These are phyloP conservation scores for Aspergillus bombycis DNA, from an alignment of 2,329 filamentous ascomycete species.

Conservation along the genomic window DNA sequence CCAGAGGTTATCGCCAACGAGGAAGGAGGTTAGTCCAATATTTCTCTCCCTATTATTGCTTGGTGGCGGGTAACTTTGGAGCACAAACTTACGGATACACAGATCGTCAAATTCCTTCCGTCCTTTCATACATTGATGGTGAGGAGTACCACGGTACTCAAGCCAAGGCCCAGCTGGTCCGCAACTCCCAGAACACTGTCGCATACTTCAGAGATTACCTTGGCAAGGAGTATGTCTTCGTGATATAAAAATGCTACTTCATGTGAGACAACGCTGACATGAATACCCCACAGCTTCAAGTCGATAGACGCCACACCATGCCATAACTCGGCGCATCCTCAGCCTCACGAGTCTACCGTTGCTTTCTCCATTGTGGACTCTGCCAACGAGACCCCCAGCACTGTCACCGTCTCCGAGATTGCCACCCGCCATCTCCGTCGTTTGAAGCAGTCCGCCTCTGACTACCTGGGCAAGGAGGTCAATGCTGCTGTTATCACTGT, in stretches of 20 bases:
- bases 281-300: slow-evolving; percentile 66
- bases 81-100: slow-evolving; percentile 23
- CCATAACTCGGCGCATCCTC: slow-evolving; percentile 89
- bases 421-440: slow-evolving; percentile 83
- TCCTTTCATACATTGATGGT: slow-evolving; percentile 91
- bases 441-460: slow-evolving; percentile 79
- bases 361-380: slow-evolving; percentile 85
- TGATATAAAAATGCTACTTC: neutral
- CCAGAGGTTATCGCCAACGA: slow-evolving; percentile 98
- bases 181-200: slow-evolving; percentile 90
- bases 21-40: slow-evolving; percentile 68
- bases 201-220: slow-evolving; percentile 96
- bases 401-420: slow-evolving; percentile 76
- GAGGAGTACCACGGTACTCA: slow-evolving; percentile 97
- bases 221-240: slow-evolving; percentile 74
- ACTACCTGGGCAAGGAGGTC: slow-evolving; percentile 90
- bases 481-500: slow-evolving; percentile 94
- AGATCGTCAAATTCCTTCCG: slow-evolving; percentile 96
- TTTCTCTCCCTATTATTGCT: neutral
- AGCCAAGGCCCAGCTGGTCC: slow-evolving; percentile 89
- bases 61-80: neutral
- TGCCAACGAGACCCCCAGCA: slow-evolving; percentile 65
- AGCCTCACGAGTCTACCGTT: slow-evolving; percentile 71
- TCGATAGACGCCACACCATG: slow-evolving; percentile 94
- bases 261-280: slow-evolving; percentile 15